A percentile compares a stretch with the other conserved stretches of the same genome.
Evolutionary conservation across 2,329 filamentous ascomycete species (phyloP).

Genomic region (Epichloe sibirici): DNA sequence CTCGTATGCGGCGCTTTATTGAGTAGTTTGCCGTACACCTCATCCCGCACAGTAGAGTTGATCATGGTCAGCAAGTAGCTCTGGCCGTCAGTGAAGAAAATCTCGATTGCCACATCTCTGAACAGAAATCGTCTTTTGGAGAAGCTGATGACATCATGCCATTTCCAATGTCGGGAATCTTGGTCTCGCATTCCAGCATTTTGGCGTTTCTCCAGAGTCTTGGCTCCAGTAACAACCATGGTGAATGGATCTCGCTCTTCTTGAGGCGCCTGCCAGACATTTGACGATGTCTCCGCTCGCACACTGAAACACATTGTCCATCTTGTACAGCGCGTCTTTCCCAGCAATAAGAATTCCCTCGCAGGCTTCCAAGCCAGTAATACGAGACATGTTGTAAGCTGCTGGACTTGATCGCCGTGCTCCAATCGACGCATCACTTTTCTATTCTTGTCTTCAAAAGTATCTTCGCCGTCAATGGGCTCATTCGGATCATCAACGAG

Average conservation of each 20-base stretch:
- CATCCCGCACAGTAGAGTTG: constrained; percentile 61
- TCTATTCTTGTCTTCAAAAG: constrained; percentile 93
- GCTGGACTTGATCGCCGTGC: constrained; percentile 85
- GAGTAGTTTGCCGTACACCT: constrained; percentile 64
- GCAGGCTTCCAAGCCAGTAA: constrained; percentile 83
- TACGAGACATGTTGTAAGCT: constrained; percentile 89
- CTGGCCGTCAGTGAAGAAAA: constrained; percentile 93
- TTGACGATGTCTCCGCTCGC: constrained; percentile 94
- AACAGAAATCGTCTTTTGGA: constrained; percentile 94
- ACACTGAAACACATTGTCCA: constrained; percentile 93
- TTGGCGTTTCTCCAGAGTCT: constrained; percentile 47
- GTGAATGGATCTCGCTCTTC: constrained; percentile 94
- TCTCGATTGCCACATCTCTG: constrained; percentile 88
- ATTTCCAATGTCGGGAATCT: constrained; percentile 82
- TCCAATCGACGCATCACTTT: constrained; percentile 94
- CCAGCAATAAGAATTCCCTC: constrained; percentile 90
- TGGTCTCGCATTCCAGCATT: constrained; percentile 50
- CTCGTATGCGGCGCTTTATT: constrained; percentile 70
- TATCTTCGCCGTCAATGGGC: constrained; percentile 58
- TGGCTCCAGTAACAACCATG: constrained; percentile 70
- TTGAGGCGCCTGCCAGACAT: constrained; percentile 82
- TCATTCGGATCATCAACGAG: constrained; percentile 88
- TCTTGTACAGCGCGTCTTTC: constrained; percentile 82
- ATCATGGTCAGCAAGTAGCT: constrained; percentile 88
- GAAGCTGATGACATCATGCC: constrained; percentile 87